Percentiles rank a stretch among this genome's conserved stretches.
phyloP scores from a whole-genome alignment of 2,329 filamentous ascomycete genomes.

The Fusarium nodosum region DNA sequence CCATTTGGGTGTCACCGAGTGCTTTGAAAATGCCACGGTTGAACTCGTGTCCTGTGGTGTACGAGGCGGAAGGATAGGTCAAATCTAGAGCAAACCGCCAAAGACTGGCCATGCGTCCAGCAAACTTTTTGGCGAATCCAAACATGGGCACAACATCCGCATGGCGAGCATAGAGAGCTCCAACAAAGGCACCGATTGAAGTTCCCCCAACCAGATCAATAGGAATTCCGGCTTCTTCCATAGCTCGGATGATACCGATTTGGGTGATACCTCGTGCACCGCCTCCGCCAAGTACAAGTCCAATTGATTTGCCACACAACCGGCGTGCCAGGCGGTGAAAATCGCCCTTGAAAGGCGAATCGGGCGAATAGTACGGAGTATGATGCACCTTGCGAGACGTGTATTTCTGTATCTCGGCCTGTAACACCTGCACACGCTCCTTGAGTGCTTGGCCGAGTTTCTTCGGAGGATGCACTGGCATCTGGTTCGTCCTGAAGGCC shows the following conservation, averaged over 20 bases:
- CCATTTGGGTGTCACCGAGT: conserved; percentile 95
- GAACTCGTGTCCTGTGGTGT: conserved; percentile 98
- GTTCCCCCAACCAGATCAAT: conserved; percentile 97
- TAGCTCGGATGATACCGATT: conserved; percentile 91
- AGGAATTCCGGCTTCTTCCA: conserved; percentile 96
- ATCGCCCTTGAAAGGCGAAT: conserved; percentile 94
- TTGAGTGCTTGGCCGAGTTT: conserved; percentile 89
- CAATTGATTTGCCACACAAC: conserved; percentile 93
- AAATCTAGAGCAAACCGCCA: conserved; percentile 98
- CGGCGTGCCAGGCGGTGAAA: conserved; percentile 93
- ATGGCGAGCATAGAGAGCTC: conserved; percentile 93
- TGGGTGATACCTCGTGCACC: conserved; percentile 93
- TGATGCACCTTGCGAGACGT: conserved; percentile 93
- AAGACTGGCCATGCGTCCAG: conserved; percentile 98
- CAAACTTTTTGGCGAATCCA: conserved; percentile 95
- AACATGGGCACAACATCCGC: conserved; percentile 98
- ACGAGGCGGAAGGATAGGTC: conserved; percentile 95
- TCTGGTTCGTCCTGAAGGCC: conserved; percentile 81
- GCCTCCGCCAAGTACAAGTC: conserved; percentile 92
- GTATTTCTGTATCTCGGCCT: conserved; percentile 98
- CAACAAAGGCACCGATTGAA: conserved; percentile 95
- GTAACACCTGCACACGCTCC: conserved; percentile 91
- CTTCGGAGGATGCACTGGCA: conserved; percentile 81
- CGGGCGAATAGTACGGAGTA: conserved; percentile 87
- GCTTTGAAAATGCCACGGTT: conserved; percentile 99